Percentiles rank a stretch among this genome's conserved stretches.
Conservation (phyloP, 2,329 filamentous ascomycete species). For the Aureobasidium pullulans region DNA sequence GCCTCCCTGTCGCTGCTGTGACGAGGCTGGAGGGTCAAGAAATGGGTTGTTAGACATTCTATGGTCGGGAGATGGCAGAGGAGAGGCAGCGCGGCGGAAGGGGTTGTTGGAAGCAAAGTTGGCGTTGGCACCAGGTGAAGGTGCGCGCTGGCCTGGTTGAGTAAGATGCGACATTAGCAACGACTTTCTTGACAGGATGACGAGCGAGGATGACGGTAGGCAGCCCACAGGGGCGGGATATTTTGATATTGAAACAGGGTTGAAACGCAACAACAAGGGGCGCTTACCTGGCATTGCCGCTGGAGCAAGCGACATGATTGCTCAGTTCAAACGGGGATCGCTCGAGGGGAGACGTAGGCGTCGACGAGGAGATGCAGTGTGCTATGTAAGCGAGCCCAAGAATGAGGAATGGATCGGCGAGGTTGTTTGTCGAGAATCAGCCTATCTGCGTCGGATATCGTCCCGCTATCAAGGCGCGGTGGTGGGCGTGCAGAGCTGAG, state of each 20-base stretch:
- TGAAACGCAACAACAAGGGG: slow-evolving; percentile 4
- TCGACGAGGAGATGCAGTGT: not conserved
- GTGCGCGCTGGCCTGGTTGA: slow-evolving; percentile 27
- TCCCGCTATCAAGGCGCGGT: not conserved
- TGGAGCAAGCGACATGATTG: slow-evolving; percentile 34
- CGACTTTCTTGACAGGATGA: not conserved
- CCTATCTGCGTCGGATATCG: not conserved
- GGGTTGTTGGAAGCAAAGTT: slow-evolving; percentile 71
- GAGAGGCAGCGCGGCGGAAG: slow-evolving; percentile 63
- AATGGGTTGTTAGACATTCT: slow-evolving; percentile 68
- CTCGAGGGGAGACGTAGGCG: not conserved
- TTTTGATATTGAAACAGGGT: slow-evolving; percentile 11
- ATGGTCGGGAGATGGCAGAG: slow-evolving; percentile 29
- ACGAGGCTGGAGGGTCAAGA: slow-evolving; percentile 39
- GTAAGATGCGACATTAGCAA: slow-evolving; percentile 7
- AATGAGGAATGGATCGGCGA: slow-evolving; percentile 11
- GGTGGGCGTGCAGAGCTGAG: not conserved
- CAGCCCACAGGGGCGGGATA: not conserved
- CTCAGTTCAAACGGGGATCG: slow-evolving; percentile 1
- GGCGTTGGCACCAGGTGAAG: slow-evolving; percentile 48
- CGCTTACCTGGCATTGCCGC: slow-evolving; percentile 34
- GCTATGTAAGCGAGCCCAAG: slow-evolving; percentile 10
- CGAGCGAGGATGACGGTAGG: not conserved
- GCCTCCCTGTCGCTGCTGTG: not conserved
- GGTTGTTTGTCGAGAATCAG: not conserved